phyloP scores from a whole-genome alignment of 768 basidiomycete species.

The Asterophora parasitica region DNA sequence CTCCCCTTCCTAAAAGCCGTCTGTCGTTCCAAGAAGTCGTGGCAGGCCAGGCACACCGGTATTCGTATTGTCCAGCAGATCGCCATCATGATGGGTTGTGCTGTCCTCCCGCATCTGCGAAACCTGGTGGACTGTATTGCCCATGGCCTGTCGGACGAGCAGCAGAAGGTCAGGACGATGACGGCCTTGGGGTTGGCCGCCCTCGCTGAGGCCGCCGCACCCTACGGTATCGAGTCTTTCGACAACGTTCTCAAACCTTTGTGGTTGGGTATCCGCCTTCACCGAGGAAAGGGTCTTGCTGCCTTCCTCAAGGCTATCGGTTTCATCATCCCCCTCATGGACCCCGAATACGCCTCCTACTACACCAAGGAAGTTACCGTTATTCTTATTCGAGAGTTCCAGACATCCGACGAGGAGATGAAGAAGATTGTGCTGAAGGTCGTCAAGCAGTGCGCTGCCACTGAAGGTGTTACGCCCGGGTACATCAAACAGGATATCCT shows the following conservation, averaged over 20 bases:
- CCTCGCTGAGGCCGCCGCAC: slow-evolving; percentile 93
- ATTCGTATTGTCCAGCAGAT: slow-evolving; percentile 99
- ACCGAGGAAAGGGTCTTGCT: slow-evolving; percentile 92
- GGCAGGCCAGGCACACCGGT: slow-evolving; percentile 99
- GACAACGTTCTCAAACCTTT: slow-evolving; percentile 94
- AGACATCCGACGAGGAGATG: slow-evolving; percentile 99
- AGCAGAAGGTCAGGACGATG: slow-evolving; percentile 96
- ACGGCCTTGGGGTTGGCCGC: slow-evolving; percentile 90
- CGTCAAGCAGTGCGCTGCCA: slow-evolving; percentile 97
- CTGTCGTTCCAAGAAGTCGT: slow-evolving; percentile 97
- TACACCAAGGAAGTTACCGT: slow-evolving; percentile 98
- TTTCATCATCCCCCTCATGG: slow-evolving; percentile 99
- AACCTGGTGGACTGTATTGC: slow-evolving; percentile 97
- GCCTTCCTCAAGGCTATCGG: slow-evolving; percentile 98
- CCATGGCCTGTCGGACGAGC: slow-evolving; percentile 88
- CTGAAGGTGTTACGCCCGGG: slow-evolving; percentile 92
- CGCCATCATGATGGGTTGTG: slow-evolving; percentile 99
- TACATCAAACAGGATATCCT: slow-evolving; percentile 98
- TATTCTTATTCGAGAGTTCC: slow-evolving; percentile 97
- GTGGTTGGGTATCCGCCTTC: slow-evolving; percentile 91
- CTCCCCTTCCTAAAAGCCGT: slow-evolving; percentile 98
- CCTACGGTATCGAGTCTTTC: slow-evolving; percentile 99
- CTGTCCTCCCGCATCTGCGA: slow-evolving; percentile 92
- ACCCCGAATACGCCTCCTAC: slow-evolving; percentile 98
- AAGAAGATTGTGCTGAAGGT: slow-evolving; percentile 99